Conservation (phyloP, 805 yeast genomes). For the Pichia deserticola region DNA sequence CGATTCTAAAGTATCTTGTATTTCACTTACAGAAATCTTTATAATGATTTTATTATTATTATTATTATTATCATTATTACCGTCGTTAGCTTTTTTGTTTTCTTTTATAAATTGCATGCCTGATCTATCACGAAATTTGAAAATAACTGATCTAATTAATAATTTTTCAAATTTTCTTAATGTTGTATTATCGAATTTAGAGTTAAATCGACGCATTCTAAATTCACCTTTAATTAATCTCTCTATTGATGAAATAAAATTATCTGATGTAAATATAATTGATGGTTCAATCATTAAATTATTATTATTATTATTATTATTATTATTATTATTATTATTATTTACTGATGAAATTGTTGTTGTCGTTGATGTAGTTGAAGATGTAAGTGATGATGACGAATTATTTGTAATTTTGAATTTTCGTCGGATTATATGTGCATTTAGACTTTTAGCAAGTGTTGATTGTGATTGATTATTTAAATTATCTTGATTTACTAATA, state of each 20-base stretch:
- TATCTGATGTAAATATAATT: background rate
- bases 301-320: too few relatives aligned
- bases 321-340: too few relatives aligned
- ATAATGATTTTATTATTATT: background rate
- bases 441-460: background rate
- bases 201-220: slow-evolving; percentile 1
- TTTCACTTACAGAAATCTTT: background rate
- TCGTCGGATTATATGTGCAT: slow-evolving; percentile 1
- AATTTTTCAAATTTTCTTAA: background rate
- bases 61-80: background rate
- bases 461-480: background rate
- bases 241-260: background rate
- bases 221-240: background rate
- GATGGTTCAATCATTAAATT: background rate
- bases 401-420: background rate
- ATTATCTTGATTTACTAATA: too few relatives aligned
- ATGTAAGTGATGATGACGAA: background rate
- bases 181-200: background rate
- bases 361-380: background rate
- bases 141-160: background rate
- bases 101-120: background rate
- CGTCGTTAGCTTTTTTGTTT: too few relatives aligned
- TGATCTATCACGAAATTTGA: background rate
- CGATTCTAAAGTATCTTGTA: background rate
- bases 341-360: background rate